A percentile compares a stretch with the other conserved stretches of the same genome.
Conservation (phyloP, 1,284 basidiomycete genomes). For the Microbotryum saponariae region DNA sequence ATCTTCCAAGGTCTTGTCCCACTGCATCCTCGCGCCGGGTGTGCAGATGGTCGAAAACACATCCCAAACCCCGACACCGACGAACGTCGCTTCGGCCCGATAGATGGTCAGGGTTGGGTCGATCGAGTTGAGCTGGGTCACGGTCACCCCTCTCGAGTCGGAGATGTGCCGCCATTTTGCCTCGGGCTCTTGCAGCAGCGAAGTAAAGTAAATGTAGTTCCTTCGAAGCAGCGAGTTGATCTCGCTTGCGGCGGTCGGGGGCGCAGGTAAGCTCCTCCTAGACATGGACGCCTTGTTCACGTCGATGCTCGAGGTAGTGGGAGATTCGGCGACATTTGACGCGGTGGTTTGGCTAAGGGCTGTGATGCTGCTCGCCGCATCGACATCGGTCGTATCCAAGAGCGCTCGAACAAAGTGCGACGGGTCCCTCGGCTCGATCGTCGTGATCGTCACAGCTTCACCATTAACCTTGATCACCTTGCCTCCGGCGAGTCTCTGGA, state of each 20-base stretch:
- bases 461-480: conserved; percentile 71
- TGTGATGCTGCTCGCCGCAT: conserved; percentile 56
- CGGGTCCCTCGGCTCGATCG: conserved; percentile 59
- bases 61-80: conserved; percentile 94
- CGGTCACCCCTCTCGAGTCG: conserved; percentile 74
- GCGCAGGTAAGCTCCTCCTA: no score
- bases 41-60: conserved; percentile 80
- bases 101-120: conserved; percentile 96
- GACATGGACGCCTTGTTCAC: no score
- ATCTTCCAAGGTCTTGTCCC: conserved; percentile 88
- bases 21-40: conserved; percentile 69
- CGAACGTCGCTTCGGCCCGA: conserved; percentile 93
- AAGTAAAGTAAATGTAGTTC: conserved; percentile 98
- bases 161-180: conserved; percentile 88
- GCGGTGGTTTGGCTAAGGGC: neutral
- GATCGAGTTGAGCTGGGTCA: conserved; percentile 90
- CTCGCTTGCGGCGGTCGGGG: neutral
- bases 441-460: conserved; percentile 59
- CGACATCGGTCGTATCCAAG: conserved; percentile 45
- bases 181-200: conserved; percentile 92
- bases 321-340: neutral
- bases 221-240: conserved; percentile 76
- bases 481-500: conserved; percentile 65
- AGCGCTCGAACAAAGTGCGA: conserved; percentile 44
- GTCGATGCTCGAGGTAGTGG: no score